Evolutionary conservation across 352 stramenopile genomes (phyloP).

Genomic region (Pythium monospermum): DNA sequence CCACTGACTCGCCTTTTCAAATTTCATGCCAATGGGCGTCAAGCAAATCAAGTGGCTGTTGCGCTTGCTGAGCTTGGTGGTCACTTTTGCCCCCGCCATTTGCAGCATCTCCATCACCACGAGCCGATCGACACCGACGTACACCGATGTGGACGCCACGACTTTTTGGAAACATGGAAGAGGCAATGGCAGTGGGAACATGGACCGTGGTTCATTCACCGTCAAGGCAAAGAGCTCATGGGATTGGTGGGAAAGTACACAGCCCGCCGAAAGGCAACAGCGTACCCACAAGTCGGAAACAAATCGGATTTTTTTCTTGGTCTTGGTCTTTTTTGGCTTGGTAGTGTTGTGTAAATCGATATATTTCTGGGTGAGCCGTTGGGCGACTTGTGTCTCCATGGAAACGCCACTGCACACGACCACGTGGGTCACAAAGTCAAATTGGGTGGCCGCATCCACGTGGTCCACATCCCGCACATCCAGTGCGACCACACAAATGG

Average conservation of each 20-base stretch:
- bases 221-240: constrained; percentile 45
- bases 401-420: constrained; percentile 52
- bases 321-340: constrained; percentile 22
- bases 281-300: constrained; percentile 73
- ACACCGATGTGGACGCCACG: constrained; percentile 53
- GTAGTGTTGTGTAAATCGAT: constrained; percentile 9
- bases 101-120: constrained; percentile 53
- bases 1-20: constrained; percentile 50
- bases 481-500: constrained; percentile 44
- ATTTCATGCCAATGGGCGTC: constrained; percentile 53
- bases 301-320: constrained; percentile 12
- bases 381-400: constrained; percentile 11
- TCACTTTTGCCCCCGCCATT: constrained; percentile 49
- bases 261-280: constrained; percentile 48
- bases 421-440: constrained; percentile 60
- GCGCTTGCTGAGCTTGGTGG: constrained; percentile 38
- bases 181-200: constrained; percentile 42
- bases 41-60: constrained; percentile 70
- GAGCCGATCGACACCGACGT: constrained; percentile 52
- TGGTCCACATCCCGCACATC: constrained; percentile 40
- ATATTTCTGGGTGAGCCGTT: constrained; percentile 7
- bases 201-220: constrained; percentile 31
- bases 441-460: constrained; percentile 44
- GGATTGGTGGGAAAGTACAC: constrained; percentile 40
- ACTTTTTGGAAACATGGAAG: constrained; percentile 46